Base-by-base conservation (phyloP, 1,139 yeast species). In the Geotrichum cucujoidarum region DNA sequence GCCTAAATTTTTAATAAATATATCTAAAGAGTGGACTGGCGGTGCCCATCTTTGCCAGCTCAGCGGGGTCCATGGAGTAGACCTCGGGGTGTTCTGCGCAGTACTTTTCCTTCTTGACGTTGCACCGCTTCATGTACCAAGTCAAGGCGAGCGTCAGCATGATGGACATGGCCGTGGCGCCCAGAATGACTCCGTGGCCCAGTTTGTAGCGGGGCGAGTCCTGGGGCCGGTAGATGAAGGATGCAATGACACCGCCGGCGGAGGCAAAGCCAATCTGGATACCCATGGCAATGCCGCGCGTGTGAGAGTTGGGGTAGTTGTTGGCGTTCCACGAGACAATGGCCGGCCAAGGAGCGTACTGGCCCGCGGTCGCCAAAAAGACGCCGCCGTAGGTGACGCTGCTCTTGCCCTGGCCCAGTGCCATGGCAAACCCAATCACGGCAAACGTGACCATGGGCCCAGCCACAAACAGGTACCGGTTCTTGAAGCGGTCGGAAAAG, bases 221-320 rank as follows among this genome's bases (percentile, higher is more conserved):
- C 21, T 47, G 32, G 8, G 44, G 20, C 37, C 66, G 56, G 59
- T 68, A 70, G 25, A 69, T 65, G 53, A 68, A 72, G 17, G 70
- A 69, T 24, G 69, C 66, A 53, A 71, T 59, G 17, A 65, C 68
- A 42, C 75, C 75, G 10, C 74, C 64, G 2, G 36, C 37, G 5
- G 49, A 46, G 2, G 45, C 49, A 32, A 46, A 40, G n/a, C 49
- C 49, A 25, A 46, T 41, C 30, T 46, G 49, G 29, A 46, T 29
- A 22, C 49, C 49, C 40, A 46, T 27, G n/a, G 49, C 45, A 40
- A 46, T 46, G 21, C 49, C 45, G 6, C 49, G 40, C 16, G 45
- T 22, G 20, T 39, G 34, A 3, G 31, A 16, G 31, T 46, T 46
- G 25, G 49, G 45, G 16, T 24, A 37, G 31, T 40, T 41, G 39